Evolutionary conservation across 352 stramenopile genomes (phyloP), one percentile per base, ranked within the genome.

Genomic region (Chrysophaeum taylorii): DNA sequence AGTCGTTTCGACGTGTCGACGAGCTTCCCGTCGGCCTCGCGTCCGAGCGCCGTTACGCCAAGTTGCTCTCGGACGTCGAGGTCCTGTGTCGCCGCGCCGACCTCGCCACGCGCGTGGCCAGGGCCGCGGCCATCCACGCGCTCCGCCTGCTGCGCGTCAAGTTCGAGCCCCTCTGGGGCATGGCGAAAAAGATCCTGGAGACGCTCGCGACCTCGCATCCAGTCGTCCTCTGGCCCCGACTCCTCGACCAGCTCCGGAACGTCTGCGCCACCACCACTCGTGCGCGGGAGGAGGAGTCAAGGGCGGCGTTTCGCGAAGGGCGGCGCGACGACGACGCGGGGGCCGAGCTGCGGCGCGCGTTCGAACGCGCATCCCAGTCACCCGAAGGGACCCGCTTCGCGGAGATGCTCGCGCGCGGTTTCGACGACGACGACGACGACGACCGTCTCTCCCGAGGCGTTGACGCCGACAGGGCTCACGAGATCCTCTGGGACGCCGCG

Each of bases 131-230:
- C 23, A 1, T 9, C 5, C 18, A 33, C 57, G 23, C 12, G 12
- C 15, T 42, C 33, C 33, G 57, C 33, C 57, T 66, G 1, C n/a
- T 66, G 5, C 5, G 2, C 9, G 36, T 66, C 31, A 9, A n/a
- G 2, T 66, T 66, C 57, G 57, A 41, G 57, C 57, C 57, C 12
- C 33, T 45, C 57, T 66, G 57, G 57, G 57, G 33, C 12, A 23
- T 14, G 16, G 36, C 33, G 14, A 42, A 2, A 1, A 41, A 66
- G 27, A 36, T 41, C 9, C 33, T 64, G 12, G 29, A 12, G 15
- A 33, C 31, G 12, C 35, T 66, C 14, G 57, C 57, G 33, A 9
- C 31, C 5, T 14, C 7, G 33, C 2, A 48, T 18, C 33, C 57
- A 18, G 2, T 0, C 9, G 27, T 29, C 1, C 4, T 29, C 1